Evolutionary conservation across 768 basidiomycete species (phyloP), one percentile per base, ranked within the genome.

Genomic region (Pulveroboletus sp.): DNA sequence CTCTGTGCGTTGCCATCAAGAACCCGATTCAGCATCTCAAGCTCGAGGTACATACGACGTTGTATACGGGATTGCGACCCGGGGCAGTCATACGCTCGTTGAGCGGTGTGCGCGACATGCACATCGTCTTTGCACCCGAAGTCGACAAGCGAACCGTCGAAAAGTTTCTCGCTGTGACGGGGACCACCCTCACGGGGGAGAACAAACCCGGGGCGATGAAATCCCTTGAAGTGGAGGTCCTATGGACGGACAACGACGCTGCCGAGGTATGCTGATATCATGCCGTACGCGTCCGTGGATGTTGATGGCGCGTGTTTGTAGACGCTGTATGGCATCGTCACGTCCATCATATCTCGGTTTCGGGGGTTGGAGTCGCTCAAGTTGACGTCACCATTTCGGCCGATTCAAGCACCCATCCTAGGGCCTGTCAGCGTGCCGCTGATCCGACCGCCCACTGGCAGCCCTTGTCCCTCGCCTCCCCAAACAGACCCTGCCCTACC

Each of bases 121-220:
- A 60, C 24, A 43, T 66, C 31, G 32, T 67, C 34, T 66, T 66
- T 35, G 56, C 50, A 3, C 51, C 65, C n/a, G 67, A 63, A 20
- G 65, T 66, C n/a, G 65, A 66, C 41, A 66, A 62, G 55, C 47
- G 65, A 40, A 66, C 67, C 0, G 65, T 62, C 10, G 65, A 68
- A 34, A 66, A 66, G 27, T 66, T 66, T 32, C 61, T 66, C 20
- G 62, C 55, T 0, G 49, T 57, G 0, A 59, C 62, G 16, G 65
- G 65, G 14, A 52, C 47, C 29, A 57, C 58, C 40, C 23, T 66
- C 12, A 48, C 59, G 1, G 58, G 55, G 5, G 47, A 42, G 13
- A 36, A 49, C 29, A 57, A 50, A 24, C 16, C 27, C 0, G 50
- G 29, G 10, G 55, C 47, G 10, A 53, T 66, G 35, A 51, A 50